Conservation (phyloP, 257 asterid genomes). For the Cinchona pubescens region DNA sequence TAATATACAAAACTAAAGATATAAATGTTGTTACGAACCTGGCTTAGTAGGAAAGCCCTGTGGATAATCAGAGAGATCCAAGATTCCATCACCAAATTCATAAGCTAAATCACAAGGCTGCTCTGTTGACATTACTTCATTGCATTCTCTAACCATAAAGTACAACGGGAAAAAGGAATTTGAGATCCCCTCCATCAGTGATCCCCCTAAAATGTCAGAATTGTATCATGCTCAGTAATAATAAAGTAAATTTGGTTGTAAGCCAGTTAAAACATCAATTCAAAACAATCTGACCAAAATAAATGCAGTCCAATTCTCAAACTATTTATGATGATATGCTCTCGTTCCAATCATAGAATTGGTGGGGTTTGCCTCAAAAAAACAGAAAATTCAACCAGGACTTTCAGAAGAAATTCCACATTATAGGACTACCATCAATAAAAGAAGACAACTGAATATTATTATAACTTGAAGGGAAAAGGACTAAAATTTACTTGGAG, state of each 20-base stretch:
- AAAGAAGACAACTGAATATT: background rate
- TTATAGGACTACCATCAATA: background rate
- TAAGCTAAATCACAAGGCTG: slow-evolving; percentile 87
- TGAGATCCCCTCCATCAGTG: slow-evolving; percentile 45
- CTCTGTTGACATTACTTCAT: slow-evolving; percentile 82
- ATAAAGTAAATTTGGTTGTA: background rate
- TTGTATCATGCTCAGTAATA: slow-evolving; percentile 1
- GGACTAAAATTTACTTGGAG: background rate
- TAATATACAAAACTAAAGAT: too few relatives aligned
- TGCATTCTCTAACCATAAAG: slow-evolving; percentile 45
- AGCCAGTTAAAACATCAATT: slow-evolving; percentile 8
- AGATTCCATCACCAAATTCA: slow-evolving; percentile 72
- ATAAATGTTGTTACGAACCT: slow-evolving; percentile 36
- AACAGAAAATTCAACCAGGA: background rate
- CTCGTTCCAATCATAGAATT: background rate
- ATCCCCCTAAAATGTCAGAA: slow-evolving; percentile 44
- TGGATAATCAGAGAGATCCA: slow-evolving; percentile 58
- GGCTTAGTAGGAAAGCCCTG: slow-evolving; percentile 70
- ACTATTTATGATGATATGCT: background rate
- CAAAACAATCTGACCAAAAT: background rate
- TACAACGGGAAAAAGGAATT: slow-evolving; percentile 54
- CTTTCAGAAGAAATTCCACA: background rate
- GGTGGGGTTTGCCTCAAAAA: background rate
- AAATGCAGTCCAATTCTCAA: background rate
- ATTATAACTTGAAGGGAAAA: background rate